Evolutionary conservation across 2,329 filamentous ascomycete genomes (phyloP).

Genomic region (Colletotrichum karsti): DNA sequence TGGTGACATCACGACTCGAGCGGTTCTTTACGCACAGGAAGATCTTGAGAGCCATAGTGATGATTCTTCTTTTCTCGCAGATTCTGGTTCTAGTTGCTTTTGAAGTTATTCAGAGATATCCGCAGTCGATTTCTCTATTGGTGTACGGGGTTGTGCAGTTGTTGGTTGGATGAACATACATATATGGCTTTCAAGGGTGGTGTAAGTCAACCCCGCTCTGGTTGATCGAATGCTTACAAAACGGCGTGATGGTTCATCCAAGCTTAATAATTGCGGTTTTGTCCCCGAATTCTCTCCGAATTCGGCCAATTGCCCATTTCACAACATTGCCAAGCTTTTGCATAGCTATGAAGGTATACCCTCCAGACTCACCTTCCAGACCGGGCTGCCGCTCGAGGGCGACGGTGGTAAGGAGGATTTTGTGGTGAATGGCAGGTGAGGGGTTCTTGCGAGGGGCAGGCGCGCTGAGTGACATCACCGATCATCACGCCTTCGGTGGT

Average conservation of each 20-base stretch:
- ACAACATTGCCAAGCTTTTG: not conserved
- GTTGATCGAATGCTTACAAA: not conserved
- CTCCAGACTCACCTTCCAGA: too few relatives aligned
- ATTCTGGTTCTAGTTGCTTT: not conserved
- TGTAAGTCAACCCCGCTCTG: not conserved
- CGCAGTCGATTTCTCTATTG: too few relatives aligned
- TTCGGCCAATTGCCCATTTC: not conserved
- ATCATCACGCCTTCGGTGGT: slow-evolving; percentile 11
- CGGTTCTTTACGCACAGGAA: slow-evolving; percentile 44
- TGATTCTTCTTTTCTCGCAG: not conserved
- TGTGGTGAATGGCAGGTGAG: not conserved
- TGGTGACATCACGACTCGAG: not conserved
- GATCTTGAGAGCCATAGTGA: slow-evolving; percentile 48
- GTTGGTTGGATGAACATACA: too few relatives aligned
- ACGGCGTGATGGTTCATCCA: not conserved
- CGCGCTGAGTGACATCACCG: slow-evolving; percentile 14
- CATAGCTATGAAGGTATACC: too few relatives aligned
- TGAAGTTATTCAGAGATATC: not conserved
- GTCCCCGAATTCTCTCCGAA: not conserved
- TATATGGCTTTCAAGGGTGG: too few relatives aligned
- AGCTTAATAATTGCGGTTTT: slow-evolving; percentile 21
- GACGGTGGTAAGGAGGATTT: not conserved
- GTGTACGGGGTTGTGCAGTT: too few relatives aligned
- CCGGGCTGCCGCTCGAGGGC: too few relatives aligned
- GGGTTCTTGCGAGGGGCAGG: slow-evolving; percentile 7